A percentile compares a stretch with the other conserved stretches of the same genome.
phyloP scores from a whole-genome alignment of 2,329 filamentous ascomycete species.

The Fusarium dlaminii region DNA sequence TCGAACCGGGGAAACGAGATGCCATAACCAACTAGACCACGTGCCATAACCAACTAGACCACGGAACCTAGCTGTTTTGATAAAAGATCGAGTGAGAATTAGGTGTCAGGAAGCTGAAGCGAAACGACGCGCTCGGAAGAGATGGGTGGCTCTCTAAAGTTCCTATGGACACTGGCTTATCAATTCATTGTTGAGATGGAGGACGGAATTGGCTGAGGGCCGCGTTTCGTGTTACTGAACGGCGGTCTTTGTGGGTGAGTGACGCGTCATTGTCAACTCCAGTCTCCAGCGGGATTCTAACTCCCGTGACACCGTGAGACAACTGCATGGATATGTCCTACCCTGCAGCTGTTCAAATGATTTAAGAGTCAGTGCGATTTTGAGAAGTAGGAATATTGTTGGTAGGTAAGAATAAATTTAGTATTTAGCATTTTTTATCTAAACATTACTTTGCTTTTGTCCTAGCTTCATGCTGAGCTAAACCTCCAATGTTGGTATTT shows the following conservation, averaged over 20 bases:
- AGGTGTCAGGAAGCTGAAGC: fast-evolving
- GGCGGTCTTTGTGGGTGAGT: too few species aligned
- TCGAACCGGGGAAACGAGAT: conserved; percentile 20
- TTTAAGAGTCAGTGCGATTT: neutral
- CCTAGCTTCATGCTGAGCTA: neutral
- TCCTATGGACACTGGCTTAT: neutral
- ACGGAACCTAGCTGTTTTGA: neutral
- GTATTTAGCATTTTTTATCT: neutral
- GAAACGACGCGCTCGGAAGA: neutral
- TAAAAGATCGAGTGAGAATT: fast-evolving
- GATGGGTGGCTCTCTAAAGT: too few species aligned
- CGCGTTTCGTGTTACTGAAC: neutral
- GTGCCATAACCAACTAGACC: conserved; percentile 21
- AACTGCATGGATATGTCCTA: neutral
- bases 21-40: conserved; percentile 23
- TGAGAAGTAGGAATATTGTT: neutral
- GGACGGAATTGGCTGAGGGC: neutral
- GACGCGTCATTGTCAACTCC: neutral
- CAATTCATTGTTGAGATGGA: neutral
- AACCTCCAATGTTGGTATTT: fast-evolving
- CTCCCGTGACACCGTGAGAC: neutral
- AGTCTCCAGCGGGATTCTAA: neutral
- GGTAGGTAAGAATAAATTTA: too few species aligned
- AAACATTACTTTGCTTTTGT: fast-evolving
- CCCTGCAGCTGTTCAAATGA: neutral